Percentiles rank a stretch among this genome's conserved stretches.
Conservation (phyloP, 352 stramenopile genomes). For the Pythium brassicae region DNA sequence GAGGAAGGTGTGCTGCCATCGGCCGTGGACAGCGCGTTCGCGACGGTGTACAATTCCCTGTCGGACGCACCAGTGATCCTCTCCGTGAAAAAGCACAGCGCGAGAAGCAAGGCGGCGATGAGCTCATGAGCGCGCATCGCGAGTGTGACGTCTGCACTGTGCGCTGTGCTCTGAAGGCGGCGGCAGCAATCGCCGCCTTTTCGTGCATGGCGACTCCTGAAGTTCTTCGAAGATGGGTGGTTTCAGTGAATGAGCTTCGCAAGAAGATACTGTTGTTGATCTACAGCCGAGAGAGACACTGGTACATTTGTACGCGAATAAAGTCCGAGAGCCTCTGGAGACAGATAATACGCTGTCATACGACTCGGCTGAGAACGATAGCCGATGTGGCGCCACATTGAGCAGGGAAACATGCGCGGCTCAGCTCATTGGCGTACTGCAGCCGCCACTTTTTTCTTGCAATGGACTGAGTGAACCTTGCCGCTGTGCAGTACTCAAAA, state of each 20-base stretch:
- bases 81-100: conserved; percentile 4
- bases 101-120: conserved; percentile 1
- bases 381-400: no score
- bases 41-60: conserved; percentile 16
- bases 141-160: neutral
- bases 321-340: no score
- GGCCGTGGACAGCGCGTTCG: conserved; percentile 19
- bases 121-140: conserved; percentile 1
- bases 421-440: no score
- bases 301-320: no score
- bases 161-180: neutral
- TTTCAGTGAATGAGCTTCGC: neutral
- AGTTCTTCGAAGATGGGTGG: no score
- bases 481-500: conserved; percentile 24
- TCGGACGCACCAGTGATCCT: neutral
- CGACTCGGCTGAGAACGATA: no score
- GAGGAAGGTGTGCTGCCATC: neutral
- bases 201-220: neutral
- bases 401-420: no score
- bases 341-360: no score
- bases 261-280: no score
- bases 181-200: neutral
- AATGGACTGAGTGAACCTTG: no score
- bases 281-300: no score
- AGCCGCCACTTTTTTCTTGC: no score